Percentiles rank a stretch among this genome's conserved stretches.
phyloP scores from a whole-genome alignment of 352 stramenopile genomes.

The Globisporangium uncinulatum region DNA sequence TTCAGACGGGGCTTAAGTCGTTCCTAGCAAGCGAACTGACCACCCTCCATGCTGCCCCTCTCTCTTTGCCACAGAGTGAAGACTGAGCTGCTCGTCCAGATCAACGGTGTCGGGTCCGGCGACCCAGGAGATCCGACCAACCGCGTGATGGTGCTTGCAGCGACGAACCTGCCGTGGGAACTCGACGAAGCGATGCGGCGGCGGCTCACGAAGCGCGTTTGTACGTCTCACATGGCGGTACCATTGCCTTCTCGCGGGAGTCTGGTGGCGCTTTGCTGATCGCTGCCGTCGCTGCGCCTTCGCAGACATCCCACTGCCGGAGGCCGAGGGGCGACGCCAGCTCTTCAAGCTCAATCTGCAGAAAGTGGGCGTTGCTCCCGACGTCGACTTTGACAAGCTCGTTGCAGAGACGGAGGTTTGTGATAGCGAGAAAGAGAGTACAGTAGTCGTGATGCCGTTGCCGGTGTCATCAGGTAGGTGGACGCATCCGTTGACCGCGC shows the following conservation, averaged over 20 bases:
- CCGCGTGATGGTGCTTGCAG: conserved; percentile 91
- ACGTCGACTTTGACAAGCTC: conserved; percentile 72
- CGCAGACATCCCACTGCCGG: conserved; percentile 46
- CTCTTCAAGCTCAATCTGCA: conserved; percentile 78
- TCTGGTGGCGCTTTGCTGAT: background rate
- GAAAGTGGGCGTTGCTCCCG: conserved; percentile 67
- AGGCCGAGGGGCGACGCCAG: conserved; percentile 45
- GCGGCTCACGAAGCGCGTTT: conserved; percentile 95
- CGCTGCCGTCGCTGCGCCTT: background rate
- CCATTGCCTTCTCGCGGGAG: background rate
- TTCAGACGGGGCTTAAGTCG: background rate
- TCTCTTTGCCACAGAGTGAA: conserved; percentile 81
- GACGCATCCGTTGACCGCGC: too few species aligned
- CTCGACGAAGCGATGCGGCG: conserved; percentile 94
- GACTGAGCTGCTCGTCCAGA: conserved; percentile 97
- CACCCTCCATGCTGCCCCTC: background rate
- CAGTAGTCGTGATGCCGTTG: background rate
- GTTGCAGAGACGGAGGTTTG: conserved; percentile 61
- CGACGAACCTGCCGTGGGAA: conserved; percentile 97
- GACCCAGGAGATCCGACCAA: conserved; percentile 21
- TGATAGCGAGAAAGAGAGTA: conserved; percentile 20
- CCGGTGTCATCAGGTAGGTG: too few species aligned
- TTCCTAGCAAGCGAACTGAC: too few species aligned
- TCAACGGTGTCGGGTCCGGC: conserved; percentile 86
- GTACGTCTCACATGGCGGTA: conserved; percentile 17